Percentiles rank a stretch among this genome's conserved stretches.
These are phyloP conservation scores for Umbelopsis sp. DNA, from an alignment of 192 early-diverging fungal genomes.

Conservation along the genomic window DNA sequence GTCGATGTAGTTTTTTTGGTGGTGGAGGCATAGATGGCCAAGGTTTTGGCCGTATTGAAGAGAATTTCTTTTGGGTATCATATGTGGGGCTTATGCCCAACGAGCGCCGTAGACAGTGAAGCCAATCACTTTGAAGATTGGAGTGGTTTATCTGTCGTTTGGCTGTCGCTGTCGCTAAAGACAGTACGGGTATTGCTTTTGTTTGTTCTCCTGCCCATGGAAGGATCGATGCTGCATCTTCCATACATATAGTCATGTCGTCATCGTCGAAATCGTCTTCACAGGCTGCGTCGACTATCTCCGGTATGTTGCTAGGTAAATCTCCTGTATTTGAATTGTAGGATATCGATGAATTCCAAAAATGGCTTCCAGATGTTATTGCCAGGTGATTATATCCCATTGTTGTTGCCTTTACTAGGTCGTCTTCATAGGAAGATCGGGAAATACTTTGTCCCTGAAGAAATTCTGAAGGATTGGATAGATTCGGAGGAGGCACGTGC, in stretches of 20 bases:
- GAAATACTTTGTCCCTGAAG: neutral
- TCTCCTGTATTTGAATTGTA: neutral
- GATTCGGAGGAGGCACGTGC: slow-evolving; percentile 8
- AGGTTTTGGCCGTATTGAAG: neutral
- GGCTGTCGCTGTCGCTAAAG: neutral
- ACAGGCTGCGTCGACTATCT: neutral
- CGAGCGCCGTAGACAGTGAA: neutral
- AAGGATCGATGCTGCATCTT: neutral
- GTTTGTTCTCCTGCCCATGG: slow-evolving; percentile 6
- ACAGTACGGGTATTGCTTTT: neutral
- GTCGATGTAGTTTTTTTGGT: neutral
- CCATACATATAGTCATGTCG: neutral
- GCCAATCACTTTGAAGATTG: neutral
- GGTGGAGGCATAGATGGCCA: neutral
- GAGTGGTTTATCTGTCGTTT: neutral
- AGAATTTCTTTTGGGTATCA: neutral
- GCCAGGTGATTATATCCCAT: neutral
- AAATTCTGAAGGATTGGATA: neutral
- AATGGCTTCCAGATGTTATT: neutral
- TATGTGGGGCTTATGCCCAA: neutral
- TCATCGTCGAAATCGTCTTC: neutral
- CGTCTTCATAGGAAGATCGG: neutral
- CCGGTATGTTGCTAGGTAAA: neutral
- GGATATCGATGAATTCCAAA: neutral
- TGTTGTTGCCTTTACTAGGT: neutral